Percentiles rank a stretch among this genome's conserved stretches.
Conservation (phyloP, 768 basidiomycete species). For the Boletus rubescentipes region DNA sequence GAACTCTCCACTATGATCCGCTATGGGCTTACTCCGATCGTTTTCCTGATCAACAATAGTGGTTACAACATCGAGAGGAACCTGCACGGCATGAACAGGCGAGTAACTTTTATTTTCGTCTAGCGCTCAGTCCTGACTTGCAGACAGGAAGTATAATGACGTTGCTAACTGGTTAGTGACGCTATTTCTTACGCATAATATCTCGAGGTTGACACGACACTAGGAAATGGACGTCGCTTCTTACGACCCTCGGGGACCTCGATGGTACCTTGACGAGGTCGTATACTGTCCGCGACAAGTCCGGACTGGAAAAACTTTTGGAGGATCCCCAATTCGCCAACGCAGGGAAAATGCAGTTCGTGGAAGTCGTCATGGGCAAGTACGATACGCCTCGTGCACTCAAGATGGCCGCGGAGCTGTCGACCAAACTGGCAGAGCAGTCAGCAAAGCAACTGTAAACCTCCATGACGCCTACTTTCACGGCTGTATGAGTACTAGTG, state of each 20-base stretch:
- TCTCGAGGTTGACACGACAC: background rate
- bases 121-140: background rate
- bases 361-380: slow-evolving; percentile 76
- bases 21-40: slow-evolving; percentile 70
- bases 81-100: slow-evolving; percentile 64
- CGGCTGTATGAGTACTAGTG: background rate
- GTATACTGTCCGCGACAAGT: slow-evolving; percentile 65
- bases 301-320: slow-evolving; percentile 67
- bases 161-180: slow-evolving; percentile 63
- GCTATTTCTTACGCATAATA: background rate
- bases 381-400: slow-evolving; percentile 71
- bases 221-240: slow-evolving; percentile 64
- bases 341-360: slow-evolving; percentile 70
- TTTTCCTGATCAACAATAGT: slow-evolving; percentile 79
- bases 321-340: slow-evolving; percentile 57
- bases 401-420: slow-evolving; percentile 47
- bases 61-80: slow-evolving; percentile 88
- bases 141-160: slow-evolving; percentile 76
- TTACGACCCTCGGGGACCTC: slow-evolving; percentile 58
- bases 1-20: slow-evolving; percentile 84
- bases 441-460: slow-evolving; percentile 20
- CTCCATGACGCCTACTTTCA: background rate
- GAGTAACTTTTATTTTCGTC: background rate
- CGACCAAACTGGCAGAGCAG: slow-evolving; percentile 14
- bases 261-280: slow-evolving; percentile 51